Percentiles rank a stretch among this genome's conserved stretches.
Conservation (phyloP, 495 filamentous ascomycete genomes). For the Chlorociboria aeruginascens region DNA sequence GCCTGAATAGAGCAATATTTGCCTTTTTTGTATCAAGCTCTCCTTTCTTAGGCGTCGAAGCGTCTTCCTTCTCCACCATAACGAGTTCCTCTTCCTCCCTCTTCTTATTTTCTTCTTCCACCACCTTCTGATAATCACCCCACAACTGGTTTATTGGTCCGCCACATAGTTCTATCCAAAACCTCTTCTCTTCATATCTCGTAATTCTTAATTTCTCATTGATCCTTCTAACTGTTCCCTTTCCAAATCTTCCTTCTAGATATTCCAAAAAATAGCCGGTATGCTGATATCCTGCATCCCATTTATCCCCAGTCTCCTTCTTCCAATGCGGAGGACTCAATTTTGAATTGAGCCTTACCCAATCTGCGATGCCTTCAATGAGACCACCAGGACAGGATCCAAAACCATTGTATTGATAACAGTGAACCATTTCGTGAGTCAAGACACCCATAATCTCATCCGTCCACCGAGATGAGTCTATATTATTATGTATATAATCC, state of each 20-base stretch:
- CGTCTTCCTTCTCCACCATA: constrained; percentile 20
- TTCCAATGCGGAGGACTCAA: constrained; percentile 81
- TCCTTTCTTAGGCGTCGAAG: constrained; percentile 2
- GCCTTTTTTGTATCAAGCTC: background rate
- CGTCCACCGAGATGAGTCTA: constrained; percentile 26
- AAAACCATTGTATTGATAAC: constrained; percentile 70
- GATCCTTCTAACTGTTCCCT: constrained; percentile 56
- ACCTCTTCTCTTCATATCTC: constrained; percentile 45
- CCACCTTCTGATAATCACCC: constrained; percentile 49
- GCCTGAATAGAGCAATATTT: background rate
- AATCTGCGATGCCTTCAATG: constrained; percentile 91
- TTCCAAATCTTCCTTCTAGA: constrained; percentile 51
- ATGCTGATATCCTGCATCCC: constrained; percentile 89
- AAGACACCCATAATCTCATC: constrained; percentile 75
- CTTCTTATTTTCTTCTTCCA: constrained; percentile 17
- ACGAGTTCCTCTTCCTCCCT: constrained; percentile 18
- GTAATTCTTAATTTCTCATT: constrained; percentile 56
- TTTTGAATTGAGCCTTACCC: constrained; percentile 66
- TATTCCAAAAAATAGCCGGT: constrained; percentile 87
- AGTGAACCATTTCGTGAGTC: constrained; percentile 90
- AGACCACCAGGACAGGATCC: constrained; percentile 61
- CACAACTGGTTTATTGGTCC: constrained; percentile 55
- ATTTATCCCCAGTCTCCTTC: constrained; percentile 43
- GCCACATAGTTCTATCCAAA: constrained; percentile 65
- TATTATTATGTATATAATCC: constrained; percentile 48